phyloP scores from a whole-genome alignment of 257 asterid genomes.

The Solanum arcanum region DNA sequence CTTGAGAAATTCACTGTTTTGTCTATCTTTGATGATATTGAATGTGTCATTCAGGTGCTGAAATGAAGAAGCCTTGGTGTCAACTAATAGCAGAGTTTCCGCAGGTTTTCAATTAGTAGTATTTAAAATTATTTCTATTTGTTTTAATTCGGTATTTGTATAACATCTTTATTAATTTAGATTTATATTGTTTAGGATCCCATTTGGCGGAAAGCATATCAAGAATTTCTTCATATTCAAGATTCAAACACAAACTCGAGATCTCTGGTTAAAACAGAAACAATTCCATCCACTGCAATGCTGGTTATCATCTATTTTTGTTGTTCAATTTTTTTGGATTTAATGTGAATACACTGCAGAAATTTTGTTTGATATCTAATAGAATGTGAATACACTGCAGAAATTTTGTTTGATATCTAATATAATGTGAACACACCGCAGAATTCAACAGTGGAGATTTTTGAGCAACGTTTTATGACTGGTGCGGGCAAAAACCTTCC shows the following conservation, averaged over 20 bases:
- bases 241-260: neutral
- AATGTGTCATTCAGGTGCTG: conserved; percentile 6
- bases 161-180: neutral
- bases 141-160: neutral
- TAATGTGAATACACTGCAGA: no score
- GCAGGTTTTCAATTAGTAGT: conserved; percentile 24
- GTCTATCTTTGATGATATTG: neutral
- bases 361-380: neutral
- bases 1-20: neutral
- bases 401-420: no score
- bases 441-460: no score
- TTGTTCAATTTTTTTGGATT: neutral
- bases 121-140: neutral
- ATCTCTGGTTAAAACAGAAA: no score
- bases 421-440: no score
- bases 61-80: conserved; percentile 50
- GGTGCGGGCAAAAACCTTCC: no score
- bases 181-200: neutral
- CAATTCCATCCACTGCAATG: neutral
- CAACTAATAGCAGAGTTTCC: conserved; percentile 41
- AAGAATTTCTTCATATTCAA: no score
- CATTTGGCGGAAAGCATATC: neutral
- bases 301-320: neutral
- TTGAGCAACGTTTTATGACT: no score
- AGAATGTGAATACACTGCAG: neutral